Evolutionary conservation across 768 basidiomycete genomes (phyloP).

Genomic region (Boletellus sp.): DNA sequence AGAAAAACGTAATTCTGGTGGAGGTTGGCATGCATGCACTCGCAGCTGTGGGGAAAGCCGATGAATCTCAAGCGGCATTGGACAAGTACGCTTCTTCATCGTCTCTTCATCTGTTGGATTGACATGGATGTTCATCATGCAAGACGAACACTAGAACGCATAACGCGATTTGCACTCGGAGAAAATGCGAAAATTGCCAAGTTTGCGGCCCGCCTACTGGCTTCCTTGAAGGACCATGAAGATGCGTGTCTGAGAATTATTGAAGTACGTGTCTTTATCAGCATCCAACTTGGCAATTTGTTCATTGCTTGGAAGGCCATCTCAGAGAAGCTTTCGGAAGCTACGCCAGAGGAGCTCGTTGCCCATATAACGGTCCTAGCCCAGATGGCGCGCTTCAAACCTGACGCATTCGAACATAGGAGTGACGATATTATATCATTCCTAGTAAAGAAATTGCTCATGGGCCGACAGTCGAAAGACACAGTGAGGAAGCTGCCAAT

Average conservation of each 20-base stretch:
- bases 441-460: constrained; percentile 66
- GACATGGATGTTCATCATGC: not conserved
- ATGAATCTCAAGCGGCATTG: constrained; percentile 50
- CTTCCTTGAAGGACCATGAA: constrained; percentile 51
- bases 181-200: constrained; percentile 71
- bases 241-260: constrained; percentile 53
- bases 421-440: constrained; percentile 73
- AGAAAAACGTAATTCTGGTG: constrained; percentile 49
- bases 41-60: constrained; percentile 59
- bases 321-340: constrained; percentile 45
- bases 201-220: constrained; percentile 76
- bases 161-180: constrained; percentile 55
- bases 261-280: constrained; percentile 47
- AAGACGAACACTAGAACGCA: constrained; percentile 66
- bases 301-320: constrained; percentile 47
- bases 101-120: not conserved
- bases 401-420: constrained; percentile 72
- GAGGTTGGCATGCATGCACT: constrained; percentile 76
- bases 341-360: constrained; percentile 49
- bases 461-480: constrained; percentile 47
- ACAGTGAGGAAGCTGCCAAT: constrained; percentile 36
- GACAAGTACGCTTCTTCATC: constrained; percentile 58
- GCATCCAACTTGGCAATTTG: not conserved
- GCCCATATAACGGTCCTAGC: constrained; percentile 69
- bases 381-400: constrained; percentile 66